Percentiles rank a stretch among this genome's conserved stretches.
phyloP scores from a whole-genome alignment of 768 basidiomycete species.

The Mycena epipterygia region DNA sequence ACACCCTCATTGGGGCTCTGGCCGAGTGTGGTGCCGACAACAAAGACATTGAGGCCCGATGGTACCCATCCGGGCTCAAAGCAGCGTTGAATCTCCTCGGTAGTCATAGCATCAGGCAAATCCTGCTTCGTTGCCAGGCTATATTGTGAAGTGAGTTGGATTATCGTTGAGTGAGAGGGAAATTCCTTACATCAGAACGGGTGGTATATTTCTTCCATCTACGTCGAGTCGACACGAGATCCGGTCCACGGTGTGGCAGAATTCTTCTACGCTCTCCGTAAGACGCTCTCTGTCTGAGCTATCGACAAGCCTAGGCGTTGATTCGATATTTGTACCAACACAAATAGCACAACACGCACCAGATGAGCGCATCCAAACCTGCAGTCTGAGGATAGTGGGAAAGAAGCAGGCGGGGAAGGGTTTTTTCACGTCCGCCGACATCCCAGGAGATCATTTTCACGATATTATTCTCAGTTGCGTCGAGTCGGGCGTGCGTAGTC shows the following conservation, averaged over 20 bases:
- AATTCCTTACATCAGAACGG: conserved; percentile 50
- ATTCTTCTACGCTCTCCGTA: conserved; percentile 63
- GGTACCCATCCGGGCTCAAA: conserved; percentile 48
- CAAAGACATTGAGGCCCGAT: conserved; percentile 43
- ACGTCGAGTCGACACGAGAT: conserved; percentile 43
- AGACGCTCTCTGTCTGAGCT: conserved; percentile 64
- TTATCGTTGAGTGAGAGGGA: not conserved
- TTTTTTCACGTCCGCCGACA: conserved; percentile 68
- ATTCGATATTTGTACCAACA: not conserved
- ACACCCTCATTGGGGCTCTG: conserved; percentile 41
- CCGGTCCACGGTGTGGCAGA: conserved; percentile 58
- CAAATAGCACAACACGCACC: conserved; percentile 34
- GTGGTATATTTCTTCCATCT: conserved; percentile 36
- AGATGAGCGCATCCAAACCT: conserved; percentile 69
- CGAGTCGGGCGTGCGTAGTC: conserved; percentile 53
- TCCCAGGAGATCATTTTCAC: conserved; percentile 73
- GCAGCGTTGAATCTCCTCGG: conserved; percentile 59
- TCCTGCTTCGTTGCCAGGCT: conserved; percentile 77
- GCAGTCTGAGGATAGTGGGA: conserved; percentile 32
- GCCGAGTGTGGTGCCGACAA: conserved; percentile 45
- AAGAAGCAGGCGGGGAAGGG: conserved; percentile 57
- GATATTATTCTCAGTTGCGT: conserved; percentile 41
- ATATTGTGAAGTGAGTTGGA: conserved; percentile 23
- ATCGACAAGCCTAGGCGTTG: conserved; percentile 62
- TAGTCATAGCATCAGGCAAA: conserved; percentile 61